Evolutionary conservation across 192 early-diverging fungal genomes (phyloP).

Genomic region (Jimgerdemannia lactiflua): DNA sequence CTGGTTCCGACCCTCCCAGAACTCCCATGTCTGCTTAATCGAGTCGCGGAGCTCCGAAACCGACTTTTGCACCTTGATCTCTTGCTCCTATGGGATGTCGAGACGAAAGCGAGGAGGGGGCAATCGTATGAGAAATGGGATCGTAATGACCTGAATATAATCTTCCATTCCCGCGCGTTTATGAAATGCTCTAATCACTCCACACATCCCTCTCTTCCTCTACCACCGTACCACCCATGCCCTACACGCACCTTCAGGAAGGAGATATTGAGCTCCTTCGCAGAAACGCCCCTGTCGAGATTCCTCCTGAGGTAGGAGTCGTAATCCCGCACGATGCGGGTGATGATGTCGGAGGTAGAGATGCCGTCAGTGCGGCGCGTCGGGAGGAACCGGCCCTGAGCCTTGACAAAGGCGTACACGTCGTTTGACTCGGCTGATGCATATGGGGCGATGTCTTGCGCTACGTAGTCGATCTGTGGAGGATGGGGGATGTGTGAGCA

Average conservation of each 20-base stretch:
- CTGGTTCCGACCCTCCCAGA: constrained; percentile 76
- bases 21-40: constrained; percentile 64
- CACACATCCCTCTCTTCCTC: neutral
- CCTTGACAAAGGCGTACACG: constrained; percentile 80
- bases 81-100: constrained; percentile 50
- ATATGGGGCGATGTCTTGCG: constrained; percentile 80
- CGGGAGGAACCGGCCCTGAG: constrained; percentile 60
- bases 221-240: neutral
- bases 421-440: constrained; percentile 66
- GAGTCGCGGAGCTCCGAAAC: constrained; percentile 66
- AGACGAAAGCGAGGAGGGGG: no score
- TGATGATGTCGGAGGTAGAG: constrained; percentile 80
- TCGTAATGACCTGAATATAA: neutral
- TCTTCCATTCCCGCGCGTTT: neutral
- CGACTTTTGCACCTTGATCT: constrained; percentile 72
- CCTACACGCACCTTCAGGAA: constrained; percentile 64
- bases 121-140: no score
- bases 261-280: constrained; percentile 78
- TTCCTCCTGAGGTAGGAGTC: constrained; percentile 82
- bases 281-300: constrained; percentile 78
- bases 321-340: constrained; percentile 81
- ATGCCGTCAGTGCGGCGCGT: constrained; percentile 80
- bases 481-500: neutral
- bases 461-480: constrained; percentile 75
- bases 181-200: neutral